phyloP scores from a whole-genome alignment of 805 yeast species.

The Yamadazyma philogaea region DNA sequence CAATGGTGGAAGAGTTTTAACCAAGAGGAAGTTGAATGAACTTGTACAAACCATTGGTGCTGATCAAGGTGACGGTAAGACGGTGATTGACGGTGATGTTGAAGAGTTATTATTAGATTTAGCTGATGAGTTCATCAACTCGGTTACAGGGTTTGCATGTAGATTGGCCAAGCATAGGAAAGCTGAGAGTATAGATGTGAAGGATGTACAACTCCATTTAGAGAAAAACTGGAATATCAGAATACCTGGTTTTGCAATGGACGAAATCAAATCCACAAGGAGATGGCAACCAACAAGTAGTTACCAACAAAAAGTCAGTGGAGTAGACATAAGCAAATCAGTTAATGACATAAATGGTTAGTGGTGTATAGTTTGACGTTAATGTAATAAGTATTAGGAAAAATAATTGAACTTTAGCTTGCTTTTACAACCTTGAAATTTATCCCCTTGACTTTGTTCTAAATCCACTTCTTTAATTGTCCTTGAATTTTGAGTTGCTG shows the following conservation, averaged over 20 bases:
- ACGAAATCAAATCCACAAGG: conserved; percentile 77
- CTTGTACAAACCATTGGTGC: conserved; percentile 77
- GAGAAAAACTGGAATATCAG: conserved; percentile 82
- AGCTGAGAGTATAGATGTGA: conserved; percentile 79
- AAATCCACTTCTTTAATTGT: too few species aligned
- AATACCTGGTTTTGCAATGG: conserved; percentile 89
- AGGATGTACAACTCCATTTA: conserved; percentile 86
- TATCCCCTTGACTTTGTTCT: too few species aligned
- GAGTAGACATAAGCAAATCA: conserved; percentile 62
- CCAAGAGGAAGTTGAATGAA: conserved; percentile 86
- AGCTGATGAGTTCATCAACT: conserved; percentile 92
- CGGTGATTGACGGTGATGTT: conserved; percentile 90
- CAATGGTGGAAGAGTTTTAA: conserved; percentile 76
- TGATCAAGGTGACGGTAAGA: conserved; percentile 88
- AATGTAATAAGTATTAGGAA: background rate
- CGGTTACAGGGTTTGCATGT: conserved; percentile 91
- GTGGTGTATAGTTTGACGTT: background rate
- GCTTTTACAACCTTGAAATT: too few species aligned
- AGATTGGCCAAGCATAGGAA: conserved; percentile 92
- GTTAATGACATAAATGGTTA: conserved; percentile 43
- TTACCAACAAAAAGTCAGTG: conserved; percentile 65
- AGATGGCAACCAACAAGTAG: conserved; percentile 64
- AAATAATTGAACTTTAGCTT: too few species aligned
- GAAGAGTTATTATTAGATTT: conserved; percentile 86
- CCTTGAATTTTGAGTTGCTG: too few species aligned